Base-by-base conservation (phyloP, 306 rosid species). In the Carpinus viminea region DNA sequence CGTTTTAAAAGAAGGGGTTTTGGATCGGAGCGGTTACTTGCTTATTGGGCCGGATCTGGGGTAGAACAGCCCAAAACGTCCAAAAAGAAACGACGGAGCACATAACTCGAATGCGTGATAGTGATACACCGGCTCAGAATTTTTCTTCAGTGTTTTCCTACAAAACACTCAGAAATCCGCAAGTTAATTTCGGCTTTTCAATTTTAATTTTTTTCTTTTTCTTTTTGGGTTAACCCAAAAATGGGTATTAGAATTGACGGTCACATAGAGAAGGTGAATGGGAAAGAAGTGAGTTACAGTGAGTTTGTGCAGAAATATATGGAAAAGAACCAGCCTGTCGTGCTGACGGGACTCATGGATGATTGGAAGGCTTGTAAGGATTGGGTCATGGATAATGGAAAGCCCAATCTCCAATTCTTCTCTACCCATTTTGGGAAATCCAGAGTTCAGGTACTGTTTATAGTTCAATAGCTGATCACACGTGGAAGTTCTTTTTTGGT, bases 281-380 rank as follows among this genome's bases (percentile, higher is more conserved):
- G 89, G 66, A 91, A 87, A 41, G 91, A 81, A 73, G 17, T 95
- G 78, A 82, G 83, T 74, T 91, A 95, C 85, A 16, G 43, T 70
- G 96, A 90, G 62, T 95, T 95, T 75, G 97, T 78, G 54, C 65
- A 86, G 79, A 83, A 83, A 12, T 92, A 78, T 70, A 80, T 92
- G 98, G 85, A 87, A 53, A 90, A 85, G 83, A 95, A 95, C 82
- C 86, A 76, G 18, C 98, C 98, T 15, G 92, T 95, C 70, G 85
- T 95, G 60, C 78, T 92, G 61, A 91, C 91, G 9, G 96, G 95
- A 75, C 83, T 92, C 45, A 87, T 86, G 87, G 93, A 90, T 20
- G 87, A 87, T 86, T 95, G 97, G 98, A 90, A 77, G 34, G 93
- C 98, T 85, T 90, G 76, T 84, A 66, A 71, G 72, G 98, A 95